Base-by-base conservation (phyloP, 2,329 filamentous ascomycete species). In the Penicillium crustosum region DNA sequence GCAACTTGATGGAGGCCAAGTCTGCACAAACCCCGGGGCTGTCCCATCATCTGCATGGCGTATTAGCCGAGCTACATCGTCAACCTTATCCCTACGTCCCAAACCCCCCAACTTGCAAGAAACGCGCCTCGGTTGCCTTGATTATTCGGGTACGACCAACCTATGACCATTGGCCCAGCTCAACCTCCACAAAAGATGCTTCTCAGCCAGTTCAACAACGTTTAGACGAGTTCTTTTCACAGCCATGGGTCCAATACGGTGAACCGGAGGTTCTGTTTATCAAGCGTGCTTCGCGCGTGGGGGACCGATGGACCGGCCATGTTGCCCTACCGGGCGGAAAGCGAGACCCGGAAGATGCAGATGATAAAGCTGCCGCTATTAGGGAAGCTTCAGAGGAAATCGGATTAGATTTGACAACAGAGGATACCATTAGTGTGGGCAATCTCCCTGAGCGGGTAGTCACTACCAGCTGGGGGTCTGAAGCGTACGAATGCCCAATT, bases 221-320 rank as follows among this genome's bases (percentile, higher is more conserved):
- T 39, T 61, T 87, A 36, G 74, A 83, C 33, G 72, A 78, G 9
- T 89, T 89, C 75, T 89, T 89, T 68, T 74, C 77, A 2, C 85
- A 87, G 64, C 70, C 80, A 17, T 90, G 87, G 87, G 85, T 88
- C 7, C 80, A 83, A 62, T 75, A 87, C 69, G 86, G 86, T 25
- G 83, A 87, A 60, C 83, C 87, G 0, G 87, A 90, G 70, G 77
- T 86, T n/a, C 78, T 89, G 4, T 89, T 89, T 70, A 90, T 90
- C 71, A 90, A 89, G 69, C 78, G 87, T 45, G 84, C 87, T 3
- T 81, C 86, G 4, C 78, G 87, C 38, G 78, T 81, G 54, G 86
- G 86, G 8, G 87, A 90, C 70, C 78, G 86, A 57, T 90, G 87
- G 87, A 88, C 85, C 1, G 82, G 83, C 3, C 87, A 90, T 75